Evolutionary conservation across 768 basidiomycete species (phyloP).

Genomic region (Hemileccinum impolitum): DNA sequence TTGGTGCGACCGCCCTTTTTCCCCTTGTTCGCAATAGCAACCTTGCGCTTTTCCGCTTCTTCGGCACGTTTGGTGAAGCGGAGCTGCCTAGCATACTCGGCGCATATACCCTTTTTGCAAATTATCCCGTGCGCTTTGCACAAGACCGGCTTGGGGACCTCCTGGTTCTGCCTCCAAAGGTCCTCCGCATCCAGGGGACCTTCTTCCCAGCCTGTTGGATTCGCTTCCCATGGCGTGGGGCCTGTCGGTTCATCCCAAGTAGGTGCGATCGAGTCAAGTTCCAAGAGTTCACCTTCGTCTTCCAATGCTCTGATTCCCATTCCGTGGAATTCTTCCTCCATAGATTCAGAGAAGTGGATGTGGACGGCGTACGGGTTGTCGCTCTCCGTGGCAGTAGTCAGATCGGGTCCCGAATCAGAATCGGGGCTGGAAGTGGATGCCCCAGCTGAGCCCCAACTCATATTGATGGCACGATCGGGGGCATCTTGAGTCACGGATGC

Average conservation of each 20-base stretch:
- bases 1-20: slow-evolving; percentile 21
- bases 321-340: slow-evolving; percentile 31
- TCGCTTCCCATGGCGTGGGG: slow-evolving; percentile 2
- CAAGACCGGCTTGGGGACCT: slow-evolving; percentile 8
- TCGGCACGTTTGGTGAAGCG: slow-evolving; percentile 16
- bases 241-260: slow-evolving; percentile 11
- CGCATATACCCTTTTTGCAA: slow-evolving; percentile 38
- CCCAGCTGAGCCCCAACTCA: slow-evolving; percentile 25
- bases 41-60: slow-evolving; percentile 18
- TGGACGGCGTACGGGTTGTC: slow-evolving; percentile 22
- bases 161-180: slow-evolving; percentile 16
- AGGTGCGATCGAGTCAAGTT: slow-evolving; percentile 26
- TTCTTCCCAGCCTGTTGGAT: slow-evolving; percentile 11
- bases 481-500: not conserved
- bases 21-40: slow-evolving; percentile 11
- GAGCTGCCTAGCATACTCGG: slow-evolving; percentile 29
- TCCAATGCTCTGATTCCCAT: slow-evolving; percentile 16
- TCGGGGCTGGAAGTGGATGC: slow-evolving; percentile 26
- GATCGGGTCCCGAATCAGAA: slow-evolving; percentile 24
- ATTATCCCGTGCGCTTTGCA: slow-evolving; percentile 34
- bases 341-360: slow-evolving; percentile 24
- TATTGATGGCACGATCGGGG: slow-evolving; percentile 9
- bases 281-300: slow-evolving; percentile 12
- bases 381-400: slow-evolving; percentile 19
- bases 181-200: slow-evolving; percentile 21